Evolutionary conservation across 108 stramenopile species (phyloP).

Genomic region (Fragilaria radians): DNA sequence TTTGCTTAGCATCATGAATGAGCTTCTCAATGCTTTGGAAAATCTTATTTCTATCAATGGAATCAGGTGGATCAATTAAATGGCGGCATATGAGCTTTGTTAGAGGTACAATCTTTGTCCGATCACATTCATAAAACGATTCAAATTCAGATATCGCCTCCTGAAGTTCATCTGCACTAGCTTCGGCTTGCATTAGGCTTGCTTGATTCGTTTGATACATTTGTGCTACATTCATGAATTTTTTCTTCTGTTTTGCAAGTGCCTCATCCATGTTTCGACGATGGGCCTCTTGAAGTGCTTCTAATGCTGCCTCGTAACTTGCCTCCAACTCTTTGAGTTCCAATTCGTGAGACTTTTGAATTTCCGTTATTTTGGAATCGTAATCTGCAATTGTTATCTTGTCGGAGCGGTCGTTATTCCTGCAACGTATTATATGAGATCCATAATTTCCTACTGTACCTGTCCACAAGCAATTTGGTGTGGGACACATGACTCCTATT

Average conservation of each 20-base stretch:
- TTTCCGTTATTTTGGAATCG: background rate
- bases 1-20: constrained; percentile 2
- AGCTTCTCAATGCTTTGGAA: constrained; percentile 11
- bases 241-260: constrained; percentile 1
- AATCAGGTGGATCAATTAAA: constrained; percentile 10
- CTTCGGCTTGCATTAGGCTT: background rate
- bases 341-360: background rate
- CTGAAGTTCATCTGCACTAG: background rate
- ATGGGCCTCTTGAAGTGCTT: constrained; percentile 2
- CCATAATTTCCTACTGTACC: background rate
- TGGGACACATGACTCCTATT: constrained; percentile 11
- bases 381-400: constrained; percentile 10
- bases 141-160: background rate
- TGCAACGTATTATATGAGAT: background rate
- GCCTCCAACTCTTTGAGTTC: background rate
- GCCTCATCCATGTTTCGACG: constrained; percentile 5
- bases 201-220: background rate
- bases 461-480: constrained; percentile 9
- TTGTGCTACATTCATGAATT: background rate
- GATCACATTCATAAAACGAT: constrained; percentile 6
- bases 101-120: constrained; percentile 10
- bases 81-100: constrained; percentile 15
- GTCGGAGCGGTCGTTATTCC: background rate
- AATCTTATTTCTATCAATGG: constrained; percentile 17
- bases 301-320: background rate